Percentiles rank a stretch among this genome's conserved stretches.
phyloP scores from a whole-genome alignment of 345 rosid species.

The Acer yangbiense region DNA sequence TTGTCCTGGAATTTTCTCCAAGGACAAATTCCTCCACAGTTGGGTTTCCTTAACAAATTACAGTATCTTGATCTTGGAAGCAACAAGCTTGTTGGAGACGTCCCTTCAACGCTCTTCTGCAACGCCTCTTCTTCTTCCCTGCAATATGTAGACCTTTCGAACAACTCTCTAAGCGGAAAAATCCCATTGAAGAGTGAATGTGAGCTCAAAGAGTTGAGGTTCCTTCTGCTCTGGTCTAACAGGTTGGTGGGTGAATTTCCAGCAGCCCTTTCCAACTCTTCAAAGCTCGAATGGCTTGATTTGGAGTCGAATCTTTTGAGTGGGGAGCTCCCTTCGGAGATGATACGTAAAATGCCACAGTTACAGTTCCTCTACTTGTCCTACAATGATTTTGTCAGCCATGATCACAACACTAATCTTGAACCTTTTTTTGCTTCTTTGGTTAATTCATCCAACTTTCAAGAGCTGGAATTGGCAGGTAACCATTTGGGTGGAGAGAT shows the following conservation, averaged over 20 bases:
- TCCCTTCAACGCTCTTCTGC: slow-evolving; percentile 67
- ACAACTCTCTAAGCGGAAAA: slow-evolving; percentile 67
- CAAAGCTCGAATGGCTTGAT: slow-evolving; percentile 81
- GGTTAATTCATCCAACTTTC: slow-evolving; percentile 52
- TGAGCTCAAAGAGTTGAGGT: slow-evolving; percentile 52
- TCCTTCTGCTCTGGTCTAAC: slow-evolving; percentile 85
- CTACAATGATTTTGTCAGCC: slow-evolving; percentile 70
- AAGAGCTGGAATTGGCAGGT: slow-evolving; percentile 82
- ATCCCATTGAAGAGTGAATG: slow-evolving; percentile 59
- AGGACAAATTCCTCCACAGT: slow-evolving; percentile 60
- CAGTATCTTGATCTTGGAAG: slow-evolving; percentile 64
- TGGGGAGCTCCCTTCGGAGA: slow-evolving; percentile 74
- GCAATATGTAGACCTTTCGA: slow-evolving; percentile 74
- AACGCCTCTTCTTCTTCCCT: slow-evolving; percentile 55
- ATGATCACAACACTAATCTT: slow-evolving; percentile 72
- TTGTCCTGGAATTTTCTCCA: slow-evolving; percentile 68
- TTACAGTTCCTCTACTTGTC: slow-evolving; percentile 84
- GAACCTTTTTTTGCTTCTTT: slow-evolving; percentile 79
- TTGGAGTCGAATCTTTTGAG: slow-evolving; percentile 66
- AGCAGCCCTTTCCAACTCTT: slow-evolving; percentile 57
- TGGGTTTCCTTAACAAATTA: slow-evolving; percentile 50
- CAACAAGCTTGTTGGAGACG: slow-evolving; percentile 54
- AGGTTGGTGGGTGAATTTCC: slow-evolving; percentile 60
- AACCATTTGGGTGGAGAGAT: slow-evolving; percentile 70
- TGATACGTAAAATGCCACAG: slow-evolving; percentile 54